A percentile compares a stretch with the other conserved stretches of the same genome.
Conservation (phyloP, 1,284 basidiomycete species). For the Coniferiporia sulphurascens region DNA sequence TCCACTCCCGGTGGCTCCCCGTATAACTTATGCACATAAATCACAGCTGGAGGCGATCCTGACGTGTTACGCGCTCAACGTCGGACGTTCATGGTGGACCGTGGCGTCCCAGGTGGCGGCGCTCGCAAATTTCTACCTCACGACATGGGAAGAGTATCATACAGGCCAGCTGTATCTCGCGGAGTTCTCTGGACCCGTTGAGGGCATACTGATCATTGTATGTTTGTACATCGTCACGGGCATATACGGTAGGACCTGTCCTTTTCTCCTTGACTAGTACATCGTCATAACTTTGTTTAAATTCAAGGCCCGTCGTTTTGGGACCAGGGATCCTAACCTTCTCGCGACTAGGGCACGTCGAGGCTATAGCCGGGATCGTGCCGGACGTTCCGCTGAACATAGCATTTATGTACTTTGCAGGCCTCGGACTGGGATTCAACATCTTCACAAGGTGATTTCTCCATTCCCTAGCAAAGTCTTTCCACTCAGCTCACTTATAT, state of each 20-base stretch:
- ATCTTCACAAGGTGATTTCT: slow-evolving; percentile 60
- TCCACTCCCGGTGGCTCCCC: background rate
- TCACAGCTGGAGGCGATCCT: slow-evolving; percentile 79
- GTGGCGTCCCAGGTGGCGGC: slow-evolving; percentile 83
- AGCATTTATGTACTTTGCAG: slow-evolving; percentile 81
- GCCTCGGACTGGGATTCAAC: slow-evolving; percentile 75
- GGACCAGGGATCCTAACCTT: slow-evolving; percentile 70
- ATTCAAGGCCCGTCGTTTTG: slow-evolving; percentile 72
- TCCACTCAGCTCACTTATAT: background rate
- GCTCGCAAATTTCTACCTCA: slow-evolving; percentile 91
- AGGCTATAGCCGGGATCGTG: slow-evolving; percentile 40
- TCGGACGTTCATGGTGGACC: slow-evolving; percentile 96
- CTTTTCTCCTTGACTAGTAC: background rate
- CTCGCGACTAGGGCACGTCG: slow-evolving; percentile 50
- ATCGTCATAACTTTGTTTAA: background rate
- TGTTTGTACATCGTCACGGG: slow-evolving; percentile 78
- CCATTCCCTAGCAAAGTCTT: background rate
- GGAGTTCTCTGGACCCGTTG: slow-evolving; percentile 94
- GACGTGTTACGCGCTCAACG: slow-evolving; percentile 79
- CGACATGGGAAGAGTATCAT: slow-evolving; percentile 98
- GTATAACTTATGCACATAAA: background rate
- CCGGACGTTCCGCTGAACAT: slow-evolving; percentile 82
- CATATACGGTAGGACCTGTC: slow-evolving; percentile 49
- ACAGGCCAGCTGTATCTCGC: slow-evolving; percentile 89
- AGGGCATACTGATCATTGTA: slow-evolving; percentile 90